phyloP scores from a whole-genome alignment of 2,329 filamentous ascomycete species.

The Aureobasidium sp. region DNA sequence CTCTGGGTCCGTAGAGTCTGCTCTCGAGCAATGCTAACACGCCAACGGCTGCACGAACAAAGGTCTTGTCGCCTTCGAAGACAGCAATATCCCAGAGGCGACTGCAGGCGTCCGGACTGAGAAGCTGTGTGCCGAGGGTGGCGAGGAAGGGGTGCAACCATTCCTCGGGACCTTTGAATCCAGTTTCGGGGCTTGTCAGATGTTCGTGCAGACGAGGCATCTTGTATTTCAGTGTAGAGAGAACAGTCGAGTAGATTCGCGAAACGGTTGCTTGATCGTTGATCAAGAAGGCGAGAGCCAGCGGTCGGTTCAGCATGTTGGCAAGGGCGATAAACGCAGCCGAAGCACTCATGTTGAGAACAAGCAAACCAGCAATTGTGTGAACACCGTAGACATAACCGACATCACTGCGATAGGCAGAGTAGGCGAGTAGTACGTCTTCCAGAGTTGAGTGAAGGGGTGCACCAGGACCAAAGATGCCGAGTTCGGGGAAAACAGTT shows the following conservation, averaged over 20 bases:
- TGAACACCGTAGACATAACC: conserved; percentile 69
- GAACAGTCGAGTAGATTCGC: conserved; percentile 60
- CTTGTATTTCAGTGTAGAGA: conserved; percentile 59
- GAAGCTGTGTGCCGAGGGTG: conserved; percentile 53
- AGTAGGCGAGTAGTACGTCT: conserved; percentile 69
- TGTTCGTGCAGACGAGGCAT: conserved; percentile 56
- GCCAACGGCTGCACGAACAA: conserved; percentile 64
- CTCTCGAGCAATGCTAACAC: conserved; percentile 48
- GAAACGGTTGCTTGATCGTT: conserved; percentile 60
- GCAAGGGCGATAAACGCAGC: conserved; percentile 63
- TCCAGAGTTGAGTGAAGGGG: conserved; percentile 61
- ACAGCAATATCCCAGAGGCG: conserved; percentile 75
- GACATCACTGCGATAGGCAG: conserved; percentile 75
- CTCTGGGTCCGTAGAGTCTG: conserved; percentile 38
- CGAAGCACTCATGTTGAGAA: conserved; percentile 60
- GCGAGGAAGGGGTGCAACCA: conserved; percentile 57
- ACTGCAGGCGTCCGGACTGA: conserved; percentile 61
- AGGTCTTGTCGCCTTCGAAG: conserved; percentile 68
- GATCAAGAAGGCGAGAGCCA: conserved; percentile 68
- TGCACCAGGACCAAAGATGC: conserved; percentile 59
- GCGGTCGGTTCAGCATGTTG: conserved; percentile 67
- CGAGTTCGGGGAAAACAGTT: conserved; percentile 61
- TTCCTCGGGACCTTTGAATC: conserved; percentile 11
- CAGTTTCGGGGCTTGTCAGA: conserved; percentile 39
- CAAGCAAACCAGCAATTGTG: conserved; percentile 62